Evolutionary conservation across 805 yeast genomes (phyloP).

Genomic region (Isabelozyma pseudorhagii): DNA sequence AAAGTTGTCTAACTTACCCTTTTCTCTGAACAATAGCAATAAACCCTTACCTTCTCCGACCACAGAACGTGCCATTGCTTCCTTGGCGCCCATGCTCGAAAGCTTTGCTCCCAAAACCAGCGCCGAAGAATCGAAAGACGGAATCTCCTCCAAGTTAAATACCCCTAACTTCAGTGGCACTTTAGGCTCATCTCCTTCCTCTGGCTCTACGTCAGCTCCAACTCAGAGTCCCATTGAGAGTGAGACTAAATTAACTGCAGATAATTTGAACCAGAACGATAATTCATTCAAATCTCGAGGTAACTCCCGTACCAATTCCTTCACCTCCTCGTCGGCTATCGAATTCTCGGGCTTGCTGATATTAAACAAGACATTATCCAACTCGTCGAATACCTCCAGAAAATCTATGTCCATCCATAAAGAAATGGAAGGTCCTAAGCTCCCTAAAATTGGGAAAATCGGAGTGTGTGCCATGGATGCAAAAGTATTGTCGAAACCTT

Average conservation of each 20-base stretch:
- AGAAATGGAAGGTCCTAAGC: constrained; percentile 44
- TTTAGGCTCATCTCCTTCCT: not conserved
- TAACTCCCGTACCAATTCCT: constrained; percentile 9
- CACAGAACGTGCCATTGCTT: constrained; percentile 63
- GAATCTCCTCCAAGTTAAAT: constrained; percentile 10
- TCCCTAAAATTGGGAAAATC: constrained; percentile 82
- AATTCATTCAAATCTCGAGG: constrained; percentile 1
- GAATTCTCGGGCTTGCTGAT: constrained; percentile 9
- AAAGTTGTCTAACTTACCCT: not conserved
- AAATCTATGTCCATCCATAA: constrained; percentile 30
- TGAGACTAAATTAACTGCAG: constrained; percentile 8
- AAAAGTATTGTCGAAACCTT: constrained; percentile 93
- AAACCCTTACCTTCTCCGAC: constrained; percentile 19
- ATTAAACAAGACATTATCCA: constrained; percentile 34
- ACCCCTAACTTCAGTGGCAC: constrained; percentile 3
- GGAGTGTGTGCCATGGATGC: constrained; percentile 99
- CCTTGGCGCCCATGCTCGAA: constrained; percentile 76
- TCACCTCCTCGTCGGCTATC: constrained; percentile 4
- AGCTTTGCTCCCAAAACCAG: constrained; percentile 67
- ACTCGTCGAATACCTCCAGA: constrained; percentile 29
- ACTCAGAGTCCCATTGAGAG: constrained; percentile 1
- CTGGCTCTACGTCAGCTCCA: not conserved
- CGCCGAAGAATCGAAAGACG: constrained; percentile 25
- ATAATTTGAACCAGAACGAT: not conserved
- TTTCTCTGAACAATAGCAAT: not conserved